These are phyloP conservation scores for Glonium stellatum DNA, from an alignment of 495 filamentous ascomycete species.

Conservation along the genomic window DNA sequence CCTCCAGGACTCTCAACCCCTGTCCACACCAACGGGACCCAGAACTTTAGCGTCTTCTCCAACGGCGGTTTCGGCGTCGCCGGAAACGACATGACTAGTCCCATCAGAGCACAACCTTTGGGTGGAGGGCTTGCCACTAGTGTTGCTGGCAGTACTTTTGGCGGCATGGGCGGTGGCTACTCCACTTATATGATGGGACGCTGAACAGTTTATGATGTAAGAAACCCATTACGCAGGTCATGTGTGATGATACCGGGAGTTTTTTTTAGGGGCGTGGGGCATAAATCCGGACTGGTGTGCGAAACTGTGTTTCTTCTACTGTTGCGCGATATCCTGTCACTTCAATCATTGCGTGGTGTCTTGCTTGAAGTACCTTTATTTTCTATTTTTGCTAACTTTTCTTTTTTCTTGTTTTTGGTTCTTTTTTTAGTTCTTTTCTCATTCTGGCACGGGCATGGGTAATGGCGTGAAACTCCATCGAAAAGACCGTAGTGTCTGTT, in stretches of 20 bases:
- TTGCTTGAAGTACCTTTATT: conserved; percentile 1
- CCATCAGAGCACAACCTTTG: conserved; percentile 17
- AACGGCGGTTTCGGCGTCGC: conserved; percentile 21
- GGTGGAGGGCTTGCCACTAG: conserved; percentile 14
- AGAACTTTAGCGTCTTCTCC: conserved; percentile 19
- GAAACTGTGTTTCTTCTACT: conserved; percentile 15
- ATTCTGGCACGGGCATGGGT: conserved; percentile 25
- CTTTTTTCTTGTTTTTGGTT: not conserved
- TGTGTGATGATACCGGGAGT: conserved; percentile 24
- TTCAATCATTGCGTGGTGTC: conserved; percentile 31
- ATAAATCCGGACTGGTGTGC: not conserved
- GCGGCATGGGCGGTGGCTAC: conserved; percentile 18
- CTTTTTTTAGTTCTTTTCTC: conserved; percentile 14
- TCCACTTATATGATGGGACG: conserved; percentile 29
- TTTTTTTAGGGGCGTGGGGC: conserved; percentile 3
- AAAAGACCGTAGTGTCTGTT: conserved; percentile 15
- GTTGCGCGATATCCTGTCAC: conserved; percentile 27
- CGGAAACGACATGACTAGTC: conserved; percentile 21
- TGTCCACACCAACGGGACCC: conserved; percentile 15
- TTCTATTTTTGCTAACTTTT: too few species aligned
- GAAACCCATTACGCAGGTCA: conserved; percentile 10
- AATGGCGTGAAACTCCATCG: conserved; percentile 26
- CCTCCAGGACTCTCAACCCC: conserved; percentile 26
- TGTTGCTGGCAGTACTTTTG: conserved; percentile 20
- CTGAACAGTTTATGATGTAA: conserved; percentile 6